Evolutionary conservation across 345 rosid genomes (phyloP), one percentile per base, ranked within the genome.

Genomic region (Bruguiera sexangula): DNA sequence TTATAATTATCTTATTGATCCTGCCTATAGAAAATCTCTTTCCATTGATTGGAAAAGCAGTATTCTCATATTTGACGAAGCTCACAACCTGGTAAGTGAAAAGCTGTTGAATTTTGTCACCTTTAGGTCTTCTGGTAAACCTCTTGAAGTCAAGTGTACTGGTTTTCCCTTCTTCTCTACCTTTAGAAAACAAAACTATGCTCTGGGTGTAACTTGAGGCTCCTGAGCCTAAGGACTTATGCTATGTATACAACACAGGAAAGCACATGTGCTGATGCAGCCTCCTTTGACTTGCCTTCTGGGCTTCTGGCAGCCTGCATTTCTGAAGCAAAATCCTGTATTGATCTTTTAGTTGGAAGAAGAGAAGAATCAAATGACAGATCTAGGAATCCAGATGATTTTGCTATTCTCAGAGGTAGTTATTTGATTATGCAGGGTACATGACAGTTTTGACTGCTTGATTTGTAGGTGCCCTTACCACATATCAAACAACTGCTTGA

Each of bases 51-150:
- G 96, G 99, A 52, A 70, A 31, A 79, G 74, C 56, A 82, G 92
- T 78, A 63, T 92, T 77, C 78, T 95, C 65, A 95, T 95, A 79
- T 92, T 95, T 84, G 96, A 90, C 74, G 98, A 95, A 84, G 98
- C 98, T 75, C 99, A 92, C 88, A 95, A 92, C 80, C 84, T 92
- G 84, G 97, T 95, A 79, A 86, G 96, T 68, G 56, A 8, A 74
- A 74, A 66, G 79, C 54, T 19, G 34, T 62, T 64, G 54, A 62
- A 65, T 21, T 61, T 54, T 57, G 21, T 46, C 5, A 62, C 6
- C 62, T 19, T 27, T 53, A 4, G 30, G 60, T 56, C 29, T 27
- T 21, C 19, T 56, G 30, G 37, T 54, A 54, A 54, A 54, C 58
- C 58, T 21, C 24, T 54, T 54, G 37, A 34, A 34, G 37, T 34